Evolutionary conservation across 2,329 filamentous ascomycete species (phyloP).

Genomic region (Epichloe sp.): DNA sequence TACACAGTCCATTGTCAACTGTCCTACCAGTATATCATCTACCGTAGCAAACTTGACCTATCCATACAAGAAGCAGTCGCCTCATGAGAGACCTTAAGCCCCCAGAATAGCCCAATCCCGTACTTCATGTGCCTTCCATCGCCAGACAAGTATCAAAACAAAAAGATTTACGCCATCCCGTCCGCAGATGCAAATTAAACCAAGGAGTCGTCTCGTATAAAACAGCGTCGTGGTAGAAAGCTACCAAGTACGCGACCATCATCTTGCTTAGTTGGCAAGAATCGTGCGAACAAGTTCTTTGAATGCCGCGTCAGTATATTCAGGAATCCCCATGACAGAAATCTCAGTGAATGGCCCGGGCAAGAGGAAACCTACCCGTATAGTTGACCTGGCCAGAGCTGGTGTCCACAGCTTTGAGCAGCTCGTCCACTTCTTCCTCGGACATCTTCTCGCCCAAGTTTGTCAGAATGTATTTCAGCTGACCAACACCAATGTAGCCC

Average conservation of each 20-base stretch:
- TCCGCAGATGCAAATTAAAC: conserved; percentile 2
- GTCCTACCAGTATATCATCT: neutral
- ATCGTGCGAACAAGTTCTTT: conserved; percentile 75
- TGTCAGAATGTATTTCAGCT: conserved; percentile 94
- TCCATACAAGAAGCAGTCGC: conserved; percentile 3
- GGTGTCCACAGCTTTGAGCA: conserved; percentile 95
- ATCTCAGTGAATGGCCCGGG: neutral
- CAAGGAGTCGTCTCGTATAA: conserved; percentile 8
- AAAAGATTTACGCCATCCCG: conserved; percentile 4
- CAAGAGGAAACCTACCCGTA: conserved; percentile 46
- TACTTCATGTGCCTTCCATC: neutral
- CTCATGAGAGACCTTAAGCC: neutral
- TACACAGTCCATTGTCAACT: neutral
- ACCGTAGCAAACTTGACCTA: neutral
- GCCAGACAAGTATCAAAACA: conserved; percentile 9
- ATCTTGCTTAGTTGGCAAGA: conserved; percentile 55
- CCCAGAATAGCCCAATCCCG: neutral
- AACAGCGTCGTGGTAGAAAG: neutral
- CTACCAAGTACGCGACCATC: neutral
- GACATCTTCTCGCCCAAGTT: conserved; percentile 99
- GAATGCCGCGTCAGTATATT: conserved; percentile 2
- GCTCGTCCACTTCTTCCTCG: conserved; percentile 95
- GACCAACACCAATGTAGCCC: conserved; percentile 92
- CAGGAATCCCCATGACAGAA: neutral
- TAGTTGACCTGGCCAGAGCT: conserved; percentile 97